These are phyloP conservation scores for Alternaria atra DNA, from an alignment of 2,329 filamentous ascomycete genomes.

Conservation along the genomic window DNA sequence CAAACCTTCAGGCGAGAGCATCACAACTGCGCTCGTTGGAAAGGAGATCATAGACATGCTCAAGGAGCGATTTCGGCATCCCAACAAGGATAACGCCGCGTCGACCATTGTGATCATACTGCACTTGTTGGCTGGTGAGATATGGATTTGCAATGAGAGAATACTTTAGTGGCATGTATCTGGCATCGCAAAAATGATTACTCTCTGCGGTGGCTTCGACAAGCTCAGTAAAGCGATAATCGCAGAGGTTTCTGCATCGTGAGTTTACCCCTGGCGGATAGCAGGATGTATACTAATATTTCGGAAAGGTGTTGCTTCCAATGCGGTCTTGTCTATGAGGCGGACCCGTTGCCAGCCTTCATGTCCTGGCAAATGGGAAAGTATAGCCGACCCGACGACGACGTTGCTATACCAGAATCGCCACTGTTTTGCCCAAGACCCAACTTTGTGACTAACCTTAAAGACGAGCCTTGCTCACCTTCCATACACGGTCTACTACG, in stretches of 20 bases:
- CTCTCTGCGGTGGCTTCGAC: constrained; percentile 33
- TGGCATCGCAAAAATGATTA: constrained; percentile 37
- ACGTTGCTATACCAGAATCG: constrained; percentile 40
- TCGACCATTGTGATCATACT: constrained; percentile 42
- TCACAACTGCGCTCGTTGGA: constrained; percentile 37
- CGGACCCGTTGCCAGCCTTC: constrained; percentile 28
- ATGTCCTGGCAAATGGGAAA: constrained; percentile 19
- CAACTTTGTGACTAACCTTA: constrained; percentile 30
- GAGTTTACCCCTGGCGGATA: constrained; percentile 6
- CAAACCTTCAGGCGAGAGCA: constrained; percentile 34
- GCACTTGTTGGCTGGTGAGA: constrained; percentile 41
- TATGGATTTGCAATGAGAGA: constrained; percentile 43
- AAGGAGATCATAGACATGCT: constrained; percentile 38
- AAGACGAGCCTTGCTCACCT: constrained; percentile 32
- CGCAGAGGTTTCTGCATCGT: constrained; percentile 36
- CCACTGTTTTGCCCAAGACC: constrained; percentile 42
- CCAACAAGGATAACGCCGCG: constrained; percentile 25
- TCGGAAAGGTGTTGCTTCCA: constrained; percentile 33
- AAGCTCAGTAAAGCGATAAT: constrained; percentile 24
- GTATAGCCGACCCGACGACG: constrained; percentile 1
- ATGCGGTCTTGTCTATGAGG: constrained; percentile 41
- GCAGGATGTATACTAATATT: constrained; percentile 11
- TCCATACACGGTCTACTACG: constrained; percentile 36
- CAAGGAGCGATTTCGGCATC: constrained; percentile 30
- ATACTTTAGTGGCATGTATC: constrained; percentile 33